phyloP scores from a whole-genome alignment of 345 rosid species.

The Reutealis trisperma region DNA sequence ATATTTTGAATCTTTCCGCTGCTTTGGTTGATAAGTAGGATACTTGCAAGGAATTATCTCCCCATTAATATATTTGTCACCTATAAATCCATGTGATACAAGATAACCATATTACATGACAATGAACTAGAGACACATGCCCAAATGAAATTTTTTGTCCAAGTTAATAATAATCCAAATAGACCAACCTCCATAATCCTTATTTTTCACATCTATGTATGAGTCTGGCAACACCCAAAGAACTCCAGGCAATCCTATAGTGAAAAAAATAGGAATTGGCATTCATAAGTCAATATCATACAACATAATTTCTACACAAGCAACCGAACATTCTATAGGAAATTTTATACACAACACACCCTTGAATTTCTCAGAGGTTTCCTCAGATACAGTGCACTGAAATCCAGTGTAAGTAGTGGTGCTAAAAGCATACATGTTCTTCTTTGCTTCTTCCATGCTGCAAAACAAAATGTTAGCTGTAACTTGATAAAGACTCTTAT shows the following conservation, averaged over 20 bases:
- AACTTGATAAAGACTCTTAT: no score
- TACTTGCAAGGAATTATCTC: conserved; percentile 88
- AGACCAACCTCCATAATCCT: conserved; percentile 84
- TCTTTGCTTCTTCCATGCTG: conserved; percentile 90
- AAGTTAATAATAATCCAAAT: neutral
- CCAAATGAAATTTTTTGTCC: neutral
- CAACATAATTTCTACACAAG: neutral
- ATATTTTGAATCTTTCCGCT: conserved; percentile 52
- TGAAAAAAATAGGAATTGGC: neutral
- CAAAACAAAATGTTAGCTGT: neutral
- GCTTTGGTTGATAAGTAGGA: conserved; percentile 89
- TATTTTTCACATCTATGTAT: conserved; percentile 88
- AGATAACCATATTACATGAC: neutral
- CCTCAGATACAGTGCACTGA: conserved; percentile 43
- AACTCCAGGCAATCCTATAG: conserved; percentile 89
- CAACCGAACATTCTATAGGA: neutral
- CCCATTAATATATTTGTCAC: conserved; percentile 89
- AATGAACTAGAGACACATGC: neutral
- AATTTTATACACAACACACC: neutral
- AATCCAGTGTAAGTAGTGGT: conserved; percentile 57
- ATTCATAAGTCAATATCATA: neutral
- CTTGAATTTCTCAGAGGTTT: conserved; percentile 22
- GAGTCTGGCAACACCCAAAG: conserved; percentile 96
- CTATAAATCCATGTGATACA: conserved; percentile 24
- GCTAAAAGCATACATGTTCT: conserved; percentile 94